These are phyloP conservation scores for Trichosporon coremiiforme DNA, from an alignment of 1,284 basidiomycete species.

Conservation along the genomic window DNA sequence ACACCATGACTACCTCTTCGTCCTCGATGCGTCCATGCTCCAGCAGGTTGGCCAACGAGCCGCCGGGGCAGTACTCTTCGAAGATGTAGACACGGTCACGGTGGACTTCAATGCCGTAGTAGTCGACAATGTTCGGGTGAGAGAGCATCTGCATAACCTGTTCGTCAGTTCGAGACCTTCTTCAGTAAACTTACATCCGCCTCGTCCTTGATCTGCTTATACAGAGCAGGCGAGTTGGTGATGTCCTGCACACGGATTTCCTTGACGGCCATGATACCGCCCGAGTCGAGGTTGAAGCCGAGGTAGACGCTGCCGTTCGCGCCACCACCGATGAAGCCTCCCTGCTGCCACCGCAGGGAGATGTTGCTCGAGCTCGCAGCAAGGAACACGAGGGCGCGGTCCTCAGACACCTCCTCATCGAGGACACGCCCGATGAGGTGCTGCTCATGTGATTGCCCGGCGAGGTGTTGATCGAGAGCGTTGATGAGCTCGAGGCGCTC, in stretches of 20 bases:
- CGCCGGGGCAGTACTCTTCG: conserved; percentile 97
- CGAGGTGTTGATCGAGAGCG: conserved; percentile 65
- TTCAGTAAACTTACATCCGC: conserved; percentile 63
- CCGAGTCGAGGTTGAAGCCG: conserved; percentile 94
- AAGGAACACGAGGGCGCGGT: conserved; percentile 85
- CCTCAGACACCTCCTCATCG: conserved; percentile 86
- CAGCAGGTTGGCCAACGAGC: conserved; percentile 83
- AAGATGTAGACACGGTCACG: conserved; percentile 99
- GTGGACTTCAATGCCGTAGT: conserved; percentile 97
- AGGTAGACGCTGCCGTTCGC: conserved; percentile 98
- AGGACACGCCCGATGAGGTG: conserved; percentile 83
- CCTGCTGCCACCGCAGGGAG: conserved; percentile 97
- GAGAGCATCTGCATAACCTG: conserved; percentile 93
- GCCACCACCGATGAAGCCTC: conserved; percentile 94
- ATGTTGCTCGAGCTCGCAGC: conserved; percentile 93
- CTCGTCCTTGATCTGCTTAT: conserved; percentile 95
- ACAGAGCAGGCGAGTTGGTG: conserved; percentile 75
- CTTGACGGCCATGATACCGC: conserved; percentile 98
- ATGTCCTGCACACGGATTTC: conserved; percentile 98
- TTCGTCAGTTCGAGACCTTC: neutral
- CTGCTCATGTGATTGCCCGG: conserved; percentile 67
- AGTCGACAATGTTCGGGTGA: conserved; percentile 98
- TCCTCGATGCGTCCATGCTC: conserved; percentile 97
- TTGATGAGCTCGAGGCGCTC: conserved; percentile 65
- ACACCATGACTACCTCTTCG: conserved; percentile 92